phyloP scores from a whole-genome alignment of 768 basidiomycete species.

The Phlegmacium glaucopus region DNA sequence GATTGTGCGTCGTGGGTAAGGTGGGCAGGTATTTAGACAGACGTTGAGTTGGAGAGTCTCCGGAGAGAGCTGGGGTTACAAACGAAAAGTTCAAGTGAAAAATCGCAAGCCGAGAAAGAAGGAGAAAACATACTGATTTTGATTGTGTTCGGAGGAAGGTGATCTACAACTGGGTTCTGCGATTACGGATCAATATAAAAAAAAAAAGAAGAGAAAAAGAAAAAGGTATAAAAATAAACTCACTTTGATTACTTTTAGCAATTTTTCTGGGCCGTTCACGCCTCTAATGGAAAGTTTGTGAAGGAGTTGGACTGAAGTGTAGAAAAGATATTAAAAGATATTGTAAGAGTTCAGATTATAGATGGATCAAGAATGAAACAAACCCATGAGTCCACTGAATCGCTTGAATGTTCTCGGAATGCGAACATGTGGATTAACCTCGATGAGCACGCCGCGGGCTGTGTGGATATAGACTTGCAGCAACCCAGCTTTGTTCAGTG shows the following conservation, averaged over 20 bases:
- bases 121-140: conserved; percentile 80
- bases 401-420: conserved; percentile 99
- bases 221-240: conserved; percentile 9
- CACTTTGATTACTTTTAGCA: conserved; percentile 96
- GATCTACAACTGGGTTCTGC: conserved; percentile 92
- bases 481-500: conserved; percentile 94
- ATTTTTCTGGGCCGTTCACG: conserved; percentile 94
- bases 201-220: conserved; percentile 2
- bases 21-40: conserved; percentile 83
- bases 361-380: conserved; percentile 3
- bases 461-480: conserved; percentile 99
- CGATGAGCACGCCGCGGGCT: conserved; percentile 92
- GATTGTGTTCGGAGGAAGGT: conserved; percentile 91
- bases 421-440: conserved; percentile 96
- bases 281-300: conserved; percentile 95
- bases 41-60: conserved; percentile 80
- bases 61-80: conserved; percentile 71
- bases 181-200: too few species aligned
- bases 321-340: background rate
- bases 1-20: conserved; percentile 80
- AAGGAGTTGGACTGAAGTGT: conserved; percentile 80
- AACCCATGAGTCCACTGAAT: conserved; percentile 98
- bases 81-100: conserved; percentile 1
- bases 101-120: background rate
- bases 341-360: background rate